Conservation (phyloP, 768 basidiomycete genomes). For the Russula virescens region DNA sequence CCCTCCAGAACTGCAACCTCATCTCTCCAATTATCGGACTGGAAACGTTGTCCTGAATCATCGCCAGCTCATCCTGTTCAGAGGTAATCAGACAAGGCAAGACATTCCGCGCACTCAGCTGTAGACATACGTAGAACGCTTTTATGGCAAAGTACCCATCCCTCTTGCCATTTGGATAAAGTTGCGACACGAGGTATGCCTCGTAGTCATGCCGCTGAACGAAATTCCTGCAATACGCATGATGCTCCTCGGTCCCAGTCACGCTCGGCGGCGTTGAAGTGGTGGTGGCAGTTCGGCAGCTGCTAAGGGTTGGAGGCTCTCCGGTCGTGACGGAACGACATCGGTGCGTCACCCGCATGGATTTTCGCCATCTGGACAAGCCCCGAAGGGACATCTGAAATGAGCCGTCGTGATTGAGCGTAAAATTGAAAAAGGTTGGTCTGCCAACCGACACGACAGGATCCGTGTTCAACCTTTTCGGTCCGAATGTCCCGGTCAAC, state of each 20-base stretch:
- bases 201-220: conserved; percentile 82
- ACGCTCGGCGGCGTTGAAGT: conserved; percentile 9
- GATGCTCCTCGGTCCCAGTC: conserved; percentile 36
- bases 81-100: background rate
- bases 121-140: conserved; percentile 70
- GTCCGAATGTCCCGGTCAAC: too few species aligned
- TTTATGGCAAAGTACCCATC: conserved; percentile 71
- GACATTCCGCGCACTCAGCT: background rate
- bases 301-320: background rate
- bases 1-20: conserved; percentile 84
- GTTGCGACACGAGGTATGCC: conserved; percentile 61
- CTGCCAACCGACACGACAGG: too few species aligned
- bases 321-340: background rate
- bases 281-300: conserved; percentile 16
- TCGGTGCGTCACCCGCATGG: background rate
- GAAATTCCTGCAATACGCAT: conserved; percentile 61
- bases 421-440: too few species aligned
- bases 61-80: conserved; percentile 67
- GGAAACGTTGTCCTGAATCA: conserved; percentile 69
- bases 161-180: conserved; percentile 63
- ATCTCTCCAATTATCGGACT: conserved; percentile 72
- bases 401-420: too few species aligned
- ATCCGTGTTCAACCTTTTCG: background rate
- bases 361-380: background rate
- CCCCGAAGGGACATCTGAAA: conserved; percentile 7